Evolutionary conservation across 164 flowering plant species (phyloP), one percentile per base, ranked within the genome.

Genomic region (Vitis rotundifolia): DNA sequence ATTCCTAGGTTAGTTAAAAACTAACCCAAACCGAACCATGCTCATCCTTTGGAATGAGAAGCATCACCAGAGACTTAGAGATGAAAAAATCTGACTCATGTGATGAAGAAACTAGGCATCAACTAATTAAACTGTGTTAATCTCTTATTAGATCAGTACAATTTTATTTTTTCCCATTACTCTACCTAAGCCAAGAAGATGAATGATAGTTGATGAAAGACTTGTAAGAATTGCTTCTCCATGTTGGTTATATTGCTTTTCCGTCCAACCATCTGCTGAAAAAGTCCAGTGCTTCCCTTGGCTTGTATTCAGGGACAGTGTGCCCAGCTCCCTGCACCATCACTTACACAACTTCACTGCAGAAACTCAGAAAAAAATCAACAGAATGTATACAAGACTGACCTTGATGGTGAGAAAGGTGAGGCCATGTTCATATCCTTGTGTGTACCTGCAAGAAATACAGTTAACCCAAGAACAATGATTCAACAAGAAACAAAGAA

Each of bases 291-390:
- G 98, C 80, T 73, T 93, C 97, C 10, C 18, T 66, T 2, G 98
- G 98, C 72, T 93, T 93, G 88, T 91, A 93, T 60, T 93, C 91
- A 2, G 98, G 94, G 7, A 91, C 94, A 1, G 92, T 89, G 64
- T 93, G 98, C 28, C 98, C 98, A 16, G 97, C 73, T 28, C 97
- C 96, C 96, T 92, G 83, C 79, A 77, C 50, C 56, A 61, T 57
- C n/a, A 49, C 5, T 37, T 49, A 8, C 18, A 52, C 69, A 47
- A 68, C 60, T 63, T 37, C 31, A 68, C 64, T 63, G 69, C 48
- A 19, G 10, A 49, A 52, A 22, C 52, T 50, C 65, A 5, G 11
- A 3, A 28, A 56, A 72, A 37, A 57, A 15, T 8, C 44, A 11
- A 19, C 31, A 15, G 31, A 26, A 10, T 4, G 9, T 22, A 0